Evolutionary conservation across 495 filamentous ascomycete species (phyloP).

Genomic region (Aspergillus olivimuriae): DNA sequence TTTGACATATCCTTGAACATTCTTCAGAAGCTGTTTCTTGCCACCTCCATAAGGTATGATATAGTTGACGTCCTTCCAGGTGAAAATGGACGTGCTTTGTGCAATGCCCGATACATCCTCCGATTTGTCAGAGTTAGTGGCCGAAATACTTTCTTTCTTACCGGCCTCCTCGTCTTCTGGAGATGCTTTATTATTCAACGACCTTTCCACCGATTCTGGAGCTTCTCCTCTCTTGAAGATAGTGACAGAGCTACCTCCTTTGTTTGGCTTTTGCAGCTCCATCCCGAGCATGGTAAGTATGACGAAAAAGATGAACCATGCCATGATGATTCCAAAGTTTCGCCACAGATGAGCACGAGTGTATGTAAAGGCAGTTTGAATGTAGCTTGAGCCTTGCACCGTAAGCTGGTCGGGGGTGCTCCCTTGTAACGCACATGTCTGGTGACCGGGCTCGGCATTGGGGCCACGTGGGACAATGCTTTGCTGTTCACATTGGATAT

Average conservation of each 20-base stretch:
- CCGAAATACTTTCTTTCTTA: conserved; percentile 21
- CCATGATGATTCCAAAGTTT: conserved; percentile 55
- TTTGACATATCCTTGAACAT: conserved; percentile 64
- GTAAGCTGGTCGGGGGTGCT: conserved; percentile 40
- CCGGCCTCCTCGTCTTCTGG: conserved; percentile 45
- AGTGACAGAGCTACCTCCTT: conserved; percentile 63
- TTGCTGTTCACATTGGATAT: conserved; percentile 45
- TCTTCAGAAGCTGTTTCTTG: conserved; percentile 50
- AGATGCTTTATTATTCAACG: conserved; percentile 24
- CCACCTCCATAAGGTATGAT: conserved; percentile 58
- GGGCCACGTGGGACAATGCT: conserved; percentile 58
- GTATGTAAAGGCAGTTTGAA: conserved; percentile 48
- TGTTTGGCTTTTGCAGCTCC: conserved; percentile 64
- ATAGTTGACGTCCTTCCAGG: conserved; percentile 75
- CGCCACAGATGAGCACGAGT: conserved; percentile 53
- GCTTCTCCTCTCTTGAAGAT: conserved; percentile 60
- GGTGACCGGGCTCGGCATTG: conserved; percentile 46
- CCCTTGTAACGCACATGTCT: conserved; percentile 57
- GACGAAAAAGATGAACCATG: conserved; percentile 50
- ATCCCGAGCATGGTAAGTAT: conserved; percentile 54
- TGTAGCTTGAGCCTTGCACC: conserved; percentile 50
- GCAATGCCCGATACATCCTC: conserved; percentile 40
- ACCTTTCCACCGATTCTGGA: conserved; percentile 45
- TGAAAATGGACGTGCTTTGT: conserved; percentile 60
- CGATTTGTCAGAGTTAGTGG: conserved; percentile 15